Evolutionary conservation across 2,329 filamentous ascomycete species (phyloP).

Genomic region (Graphiopsis chlorocephala): DNA sequence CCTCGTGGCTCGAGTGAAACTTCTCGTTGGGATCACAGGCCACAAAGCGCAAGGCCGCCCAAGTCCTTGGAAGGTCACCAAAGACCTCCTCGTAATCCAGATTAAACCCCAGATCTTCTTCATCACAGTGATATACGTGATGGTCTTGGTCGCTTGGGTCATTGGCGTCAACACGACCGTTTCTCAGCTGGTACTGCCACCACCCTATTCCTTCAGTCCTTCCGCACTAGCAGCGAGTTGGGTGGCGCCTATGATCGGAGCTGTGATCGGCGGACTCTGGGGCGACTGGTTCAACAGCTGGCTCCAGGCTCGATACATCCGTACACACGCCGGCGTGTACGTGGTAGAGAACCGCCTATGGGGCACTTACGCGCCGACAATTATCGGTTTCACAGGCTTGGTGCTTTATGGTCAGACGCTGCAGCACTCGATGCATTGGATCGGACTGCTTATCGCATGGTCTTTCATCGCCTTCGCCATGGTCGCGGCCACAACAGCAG

Average conservation of each 20-base stretch:
- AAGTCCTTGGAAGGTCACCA: slow-evolving; percentile 27
- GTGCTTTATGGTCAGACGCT: slow-evolving; percentile 36
- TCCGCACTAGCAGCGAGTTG: slow-evolving; percentile 32
- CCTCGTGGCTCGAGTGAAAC: not conserved
- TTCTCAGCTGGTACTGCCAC: slow-evolving; percentile 26
- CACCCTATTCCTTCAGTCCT: slow-evolving; percentile 23
- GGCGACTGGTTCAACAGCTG: slow-evolving; percentile 40
- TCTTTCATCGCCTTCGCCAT: slow-evolving; percentile 16
- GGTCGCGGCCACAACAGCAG: slow-evolving; percentile 30
- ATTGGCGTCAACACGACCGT: slow-evolving; percentile 30
- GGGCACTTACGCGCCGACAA: slow-evolving; percentile 33
- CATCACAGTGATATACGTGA: slow-evolving; percentile 23
- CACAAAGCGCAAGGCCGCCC: not conserved
- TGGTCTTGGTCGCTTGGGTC: slow-evolving; percentile 30
- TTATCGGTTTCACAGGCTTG: slow-evolving; percentile 34
- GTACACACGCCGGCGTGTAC: slow-evolving; percentile 30
- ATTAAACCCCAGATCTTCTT: slow-evolving; percentile 17
- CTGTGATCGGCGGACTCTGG: slow-evolving; percentile 33
- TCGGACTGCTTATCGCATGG: slow-evolving; percentile 36
- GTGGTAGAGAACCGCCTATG: slow-evolving; percentile 34
- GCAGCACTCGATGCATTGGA: slow-evolving; percentile 34
- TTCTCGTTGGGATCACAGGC: not conserved
- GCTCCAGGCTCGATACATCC: slow-evolving; percentile 33
- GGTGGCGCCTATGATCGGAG: slow-evolving; percentile 37
- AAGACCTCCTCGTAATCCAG: slow-evolving; percentile 17